Evolutionary conservation across 352 stramenopile genomes (phyloP).

Genomic region (Phytophthora niederhauseri): DNA sequence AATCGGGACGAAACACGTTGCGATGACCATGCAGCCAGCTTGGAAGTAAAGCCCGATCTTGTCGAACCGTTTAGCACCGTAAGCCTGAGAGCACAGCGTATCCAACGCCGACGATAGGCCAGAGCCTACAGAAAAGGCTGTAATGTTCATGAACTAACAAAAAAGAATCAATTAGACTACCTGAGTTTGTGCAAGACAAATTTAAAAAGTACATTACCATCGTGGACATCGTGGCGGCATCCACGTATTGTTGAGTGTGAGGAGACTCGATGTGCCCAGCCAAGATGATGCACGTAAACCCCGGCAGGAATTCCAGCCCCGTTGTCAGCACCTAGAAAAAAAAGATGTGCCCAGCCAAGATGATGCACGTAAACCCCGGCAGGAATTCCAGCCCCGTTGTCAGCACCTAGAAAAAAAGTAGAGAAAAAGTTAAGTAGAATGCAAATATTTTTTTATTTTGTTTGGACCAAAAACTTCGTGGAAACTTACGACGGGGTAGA

Average conservation of each 20-base stretch:
- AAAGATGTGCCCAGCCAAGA: slow-evolving; percentile 73
- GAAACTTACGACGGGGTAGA: slow-evolving; percentile 44
- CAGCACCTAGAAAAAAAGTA: too few relatives aligned
- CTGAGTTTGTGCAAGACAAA: neutral
- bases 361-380: slow-evolving; percentile 58
- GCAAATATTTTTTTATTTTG: neutral
- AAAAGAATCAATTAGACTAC: neutral
- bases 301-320: slow-evolving; percentile 49
- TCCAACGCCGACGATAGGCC: slow-evolving; percentile 75
- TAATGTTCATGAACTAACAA: slow-evolving; percentile 64
- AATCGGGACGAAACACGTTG: slow-evolving; percentile 47
- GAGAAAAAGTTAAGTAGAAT: too few relatives aligned
- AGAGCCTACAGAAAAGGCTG: slow-evolving; percentile 57
- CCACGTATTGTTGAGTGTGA: slow-evolving; percentile 63
- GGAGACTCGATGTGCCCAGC: slow-evolving; percentile 65
- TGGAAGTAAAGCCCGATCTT: slow-evolving; percentile 88
- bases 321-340: slow-evolving; percentile 57
- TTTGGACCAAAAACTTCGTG: neutral
- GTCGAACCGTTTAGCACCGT: slow-evolving; percentile 54
- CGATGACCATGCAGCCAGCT: slow-evolving; percentile 61
- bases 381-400: slow-evolving; percentile 55
- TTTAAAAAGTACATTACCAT: slow-evolving; percentile 43
- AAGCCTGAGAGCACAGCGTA: slow-evolving; percentile 74
- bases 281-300: slow-evolving; percentile 69
- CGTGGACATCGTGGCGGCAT: slow-evolving; percentile 67